Conservation (phyloP, 176 grass and related monocot species). For the Cenchrus fungigraminus region DNA sequence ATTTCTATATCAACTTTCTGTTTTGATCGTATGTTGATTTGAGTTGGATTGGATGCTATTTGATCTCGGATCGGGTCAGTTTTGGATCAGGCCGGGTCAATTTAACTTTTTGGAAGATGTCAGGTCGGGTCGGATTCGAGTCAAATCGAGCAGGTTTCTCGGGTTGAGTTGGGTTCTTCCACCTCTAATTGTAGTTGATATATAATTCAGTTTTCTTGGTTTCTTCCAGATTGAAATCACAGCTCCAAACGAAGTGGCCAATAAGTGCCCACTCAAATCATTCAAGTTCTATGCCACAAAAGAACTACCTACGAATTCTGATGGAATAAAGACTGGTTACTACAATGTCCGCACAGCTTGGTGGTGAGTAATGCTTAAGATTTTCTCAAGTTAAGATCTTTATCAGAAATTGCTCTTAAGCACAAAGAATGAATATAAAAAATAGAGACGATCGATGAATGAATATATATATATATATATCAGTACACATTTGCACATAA, state of each 20-base stretch:
- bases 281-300: constrained; percentile 62
- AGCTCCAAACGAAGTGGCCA: constrained; percentile 50
- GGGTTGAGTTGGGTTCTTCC: too few species aligned
- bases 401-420: constrained; percentile 28
- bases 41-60: too few species aligned
- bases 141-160: too few species aligned
- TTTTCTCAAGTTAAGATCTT: constrained; percentile 8
- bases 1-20: constrained; percentile 20
- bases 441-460: not conserved
- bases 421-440: constrained; percentile 11
- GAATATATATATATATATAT: not conserved
- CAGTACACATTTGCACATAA: not conserved
- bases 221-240: constrained; percentile 50
- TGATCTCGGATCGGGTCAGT: too few species aligned
- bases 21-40: not conserved
- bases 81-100: not conserved
- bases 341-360: constrained; percentile 51
- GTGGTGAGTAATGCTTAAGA: constrained; percentile 48
- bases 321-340: constrained; percentile 52
- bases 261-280: constrained; percentile 61
- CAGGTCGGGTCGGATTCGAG: too few species aligned
- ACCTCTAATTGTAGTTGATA: constrained; percentile 28
- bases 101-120: too few species aligned
- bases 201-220: constrained; percentile 27
- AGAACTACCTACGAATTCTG: constrained; percentile 43